A percentile compares a stretch with the other conserved stretches of the same genome.
Conservation (phyloP, 2,329 filamentous ascomycete genomes). For the Nemania serpens region DNA sequence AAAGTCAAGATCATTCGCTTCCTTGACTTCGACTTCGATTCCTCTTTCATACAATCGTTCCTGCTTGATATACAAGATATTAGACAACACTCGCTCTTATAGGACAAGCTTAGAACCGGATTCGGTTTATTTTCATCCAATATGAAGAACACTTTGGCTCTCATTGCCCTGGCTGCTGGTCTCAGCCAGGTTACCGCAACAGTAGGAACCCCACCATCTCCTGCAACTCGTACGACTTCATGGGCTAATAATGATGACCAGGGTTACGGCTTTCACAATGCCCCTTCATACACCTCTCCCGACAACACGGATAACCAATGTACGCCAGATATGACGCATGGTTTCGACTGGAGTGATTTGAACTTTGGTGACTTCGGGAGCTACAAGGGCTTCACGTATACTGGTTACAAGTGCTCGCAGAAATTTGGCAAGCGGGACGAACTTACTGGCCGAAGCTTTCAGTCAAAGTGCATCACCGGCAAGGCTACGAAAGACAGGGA, state of each 20-base stretch:
- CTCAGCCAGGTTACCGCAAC: conserved; percentile 56
- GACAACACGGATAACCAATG: conserved; percentile 79
- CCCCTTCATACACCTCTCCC: conserved; percentile 66
- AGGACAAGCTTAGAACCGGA: not conserved
- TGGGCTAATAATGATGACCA: conserved; percentile 16
- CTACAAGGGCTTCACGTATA: conserved; percentile 77
- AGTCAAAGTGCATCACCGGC: conserved; percentile 66
- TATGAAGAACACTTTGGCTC: conserved; percentile 57
- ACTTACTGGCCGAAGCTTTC: conserved; percentile 56
- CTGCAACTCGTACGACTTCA: not conserved
- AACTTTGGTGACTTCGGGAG: conserved; percentile 61
- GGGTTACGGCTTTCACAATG: conserved; percentile 40
- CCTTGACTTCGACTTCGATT: conserved; percentile 51
- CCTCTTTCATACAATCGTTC: conserved; percentile 33
- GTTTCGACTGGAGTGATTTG: conserved; percentile 75
- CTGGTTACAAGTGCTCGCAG: conserved; percentile 71
- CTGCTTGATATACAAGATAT: conserved; percentile 24
- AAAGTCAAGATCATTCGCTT: conserved; percentile 62
- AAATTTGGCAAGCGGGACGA: conserved; percentile 62
- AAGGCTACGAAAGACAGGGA: conserved; percentile 51
- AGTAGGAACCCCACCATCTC: conserved; percentile 38
- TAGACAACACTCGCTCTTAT: conserved; percentile 31
- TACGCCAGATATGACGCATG: conserved; percentile 67
- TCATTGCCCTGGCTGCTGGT: conserved; percentile 58
- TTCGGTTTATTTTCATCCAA: conserved; percentile 32